Evolutionary conservation across 371 early-diverging fungal genomes (phyloP), one percentile per base, ranked within the genome.

Genomic region (Vairimorpha necatrix): DNA sequence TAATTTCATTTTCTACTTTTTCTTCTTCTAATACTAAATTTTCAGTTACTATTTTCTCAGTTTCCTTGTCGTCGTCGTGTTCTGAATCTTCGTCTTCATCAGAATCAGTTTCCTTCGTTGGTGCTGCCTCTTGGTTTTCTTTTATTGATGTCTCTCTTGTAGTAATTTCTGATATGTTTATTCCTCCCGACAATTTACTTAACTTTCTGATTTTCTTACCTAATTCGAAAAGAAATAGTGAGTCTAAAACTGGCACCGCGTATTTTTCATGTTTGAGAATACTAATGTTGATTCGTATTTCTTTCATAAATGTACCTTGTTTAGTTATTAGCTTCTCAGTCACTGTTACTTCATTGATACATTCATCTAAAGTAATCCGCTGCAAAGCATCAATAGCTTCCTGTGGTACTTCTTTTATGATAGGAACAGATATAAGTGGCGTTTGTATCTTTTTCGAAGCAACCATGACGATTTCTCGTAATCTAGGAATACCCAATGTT

Each of bases 401-500:
- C 16, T 42, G 24, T 7, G 20, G 18, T 18, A 46, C 39, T 0
- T n/a, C 18, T 9, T 87, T 79, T 24, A 85, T 86, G 54, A 95
- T 85, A 28, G 91, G 91, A 58, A 95, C 86, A 4, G 90, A 87
- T 91, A 99, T 94, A 68, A 90, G 87, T 0, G 98, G 98, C 0
- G 96, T 96, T 83, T 94, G 90, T 79, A 94, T 92, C 26, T 88
- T 86, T 33, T 88, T 87, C n/a, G 94, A 92, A 20, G 97, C 97
- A 0, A 94, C 93, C 95, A 98, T 96, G 81, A 99, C 90, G 76
- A 99, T 94, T 88, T 99, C 99, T 82, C 95, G 90, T 63, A 99
- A 88, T 87, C 99, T 92, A 30, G 99, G 99, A 81, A 99, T 96
- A 89, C 99, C 99, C 58, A 99, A 89, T 0, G 99, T 99, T 22